Base-by-base conservation (phyloP, 2,329 filamentous ascomycete genomes). In the Cytospora mali region DNA sequence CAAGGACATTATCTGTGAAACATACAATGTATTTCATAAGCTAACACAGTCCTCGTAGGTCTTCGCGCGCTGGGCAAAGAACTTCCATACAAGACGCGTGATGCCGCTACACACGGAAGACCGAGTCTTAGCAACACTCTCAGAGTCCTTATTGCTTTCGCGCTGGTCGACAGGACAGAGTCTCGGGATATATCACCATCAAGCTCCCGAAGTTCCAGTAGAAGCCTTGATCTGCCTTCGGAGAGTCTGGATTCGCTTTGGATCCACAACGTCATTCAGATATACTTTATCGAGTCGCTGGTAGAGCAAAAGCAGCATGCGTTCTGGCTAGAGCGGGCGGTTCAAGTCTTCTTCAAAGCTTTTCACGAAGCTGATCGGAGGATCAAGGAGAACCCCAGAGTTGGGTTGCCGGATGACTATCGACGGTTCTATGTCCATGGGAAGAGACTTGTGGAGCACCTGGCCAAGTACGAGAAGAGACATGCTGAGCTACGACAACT, bases 341-440 rank as follows among this genome's bases (percentile, higher is more conserved):
- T 79, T 1, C 70, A 71, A 13, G 73, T 85, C 1, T 85, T 83
- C 68, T 82, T 78, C 62, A 72, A 70, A 21, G 81, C 81, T 0
- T 84, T 81, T 55, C 76, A 81, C 23, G 73, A 77, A 27, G 82
- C 81, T 3, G 73, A 78, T 39, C 67, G 70, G 35, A 75, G 78
- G 16, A 80, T 82, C 62, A 71, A 74, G n/a, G 71, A 75, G 6
- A 76, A 77, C 57, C 69, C 74, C 0, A 71, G 74, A 33, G 74
- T 77, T 1, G 80, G 81, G 6, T 71, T 82, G 33, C 76, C 82
- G 0, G 80, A 84, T 59, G 83, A 86, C 67, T 85, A 82, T 67
- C 75, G 80, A 14, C 73, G 81, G 11, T 84, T 83, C 56, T 72
- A 76, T 21, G 80, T 84, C 21, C 83, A 86, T 61, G 82, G 82